Evolutionary conservation across 73 alveolate genomes (phyloP).

Genomic region (Urostyla sp.): DNA sequence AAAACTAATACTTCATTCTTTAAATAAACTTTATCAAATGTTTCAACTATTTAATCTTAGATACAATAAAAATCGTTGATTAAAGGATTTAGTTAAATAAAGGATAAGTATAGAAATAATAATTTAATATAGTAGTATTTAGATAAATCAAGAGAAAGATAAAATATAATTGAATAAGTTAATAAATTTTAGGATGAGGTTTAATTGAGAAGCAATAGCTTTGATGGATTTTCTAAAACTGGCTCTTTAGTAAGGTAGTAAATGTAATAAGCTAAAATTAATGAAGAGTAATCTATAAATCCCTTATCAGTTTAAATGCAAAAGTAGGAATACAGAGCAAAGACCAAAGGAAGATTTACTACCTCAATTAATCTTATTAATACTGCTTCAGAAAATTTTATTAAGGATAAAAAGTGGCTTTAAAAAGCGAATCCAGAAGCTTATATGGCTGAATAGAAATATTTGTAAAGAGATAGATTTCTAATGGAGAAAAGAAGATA

Average conservation of each 20-base stretch:
- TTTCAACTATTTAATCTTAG: background rate
- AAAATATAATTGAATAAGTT: background rate
- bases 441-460: constrained; percentile 26
- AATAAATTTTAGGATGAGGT: background rate
- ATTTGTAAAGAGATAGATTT: constrained; percentile 17
- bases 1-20: background rate
- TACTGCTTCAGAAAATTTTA: background rate
- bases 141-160: constrained; percentile 2
- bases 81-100: background rate
- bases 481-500: constrained; percentile 11
- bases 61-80: background rate
- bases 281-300: background rate
- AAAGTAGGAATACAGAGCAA: constrained; percentile 22
- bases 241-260: background rate
- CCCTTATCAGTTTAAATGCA: background rate
- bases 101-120: constrained; percentile 1
- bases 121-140: background rate
- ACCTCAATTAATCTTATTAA: background rate
- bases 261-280: background rate
- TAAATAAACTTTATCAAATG: background rate
- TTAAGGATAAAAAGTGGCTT: constrained; percentile 25
- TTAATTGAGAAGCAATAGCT: background rate
- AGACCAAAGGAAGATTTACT: constrained; percentile 35
- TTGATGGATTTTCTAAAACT: background rate
- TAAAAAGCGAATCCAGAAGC: constrained; percentile 39